phyloP scores from a whole-genome alignment of 345 rosid species.

The Eucalyptus albens region DNA sequence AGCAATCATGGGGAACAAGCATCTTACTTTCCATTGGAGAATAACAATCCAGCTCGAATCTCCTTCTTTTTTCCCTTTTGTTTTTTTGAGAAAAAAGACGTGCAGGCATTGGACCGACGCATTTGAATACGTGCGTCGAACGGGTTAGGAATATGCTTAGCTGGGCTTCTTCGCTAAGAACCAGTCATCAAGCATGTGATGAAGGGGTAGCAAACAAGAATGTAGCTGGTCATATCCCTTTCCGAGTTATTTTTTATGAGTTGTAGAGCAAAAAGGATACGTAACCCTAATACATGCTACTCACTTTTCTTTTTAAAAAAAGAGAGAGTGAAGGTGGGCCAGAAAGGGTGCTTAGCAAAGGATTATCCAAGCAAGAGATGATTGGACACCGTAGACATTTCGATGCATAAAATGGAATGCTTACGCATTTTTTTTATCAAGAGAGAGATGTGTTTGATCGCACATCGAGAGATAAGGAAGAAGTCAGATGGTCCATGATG shows the following conservation, averaged over 20 bases:
- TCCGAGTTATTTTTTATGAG: neutral
- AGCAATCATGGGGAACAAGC: neutral
- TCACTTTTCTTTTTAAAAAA: neutral
- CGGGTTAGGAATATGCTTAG: neutral
- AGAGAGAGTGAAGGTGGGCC: neutral
- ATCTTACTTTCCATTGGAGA: neutral
- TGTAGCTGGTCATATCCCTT: neutral
- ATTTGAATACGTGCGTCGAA: neutral
- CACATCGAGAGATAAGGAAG: rapidly evolving
- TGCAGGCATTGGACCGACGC: neutral
- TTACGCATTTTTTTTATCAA: neutral
- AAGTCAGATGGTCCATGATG: neutral
- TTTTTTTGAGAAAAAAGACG: neutral
- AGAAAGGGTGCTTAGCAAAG: neutral
- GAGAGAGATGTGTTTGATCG: neutral
- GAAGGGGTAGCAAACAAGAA: neutral
- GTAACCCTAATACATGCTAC: neutral
- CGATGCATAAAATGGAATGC: neutral
- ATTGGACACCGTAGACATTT: neutral
- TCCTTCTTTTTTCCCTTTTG: neutral
- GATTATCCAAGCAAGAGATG: neutral
- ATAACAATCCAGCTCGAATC: neutral
- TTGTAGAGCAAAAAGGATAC: neutral
- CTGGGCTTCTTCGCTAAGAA: neutral
- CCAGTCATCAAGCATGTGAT: neutral